phyloP scores from a whole-genome alignment of 1,284 basidiomycete species.

The Paramarasmius palmivorus region DNA sequence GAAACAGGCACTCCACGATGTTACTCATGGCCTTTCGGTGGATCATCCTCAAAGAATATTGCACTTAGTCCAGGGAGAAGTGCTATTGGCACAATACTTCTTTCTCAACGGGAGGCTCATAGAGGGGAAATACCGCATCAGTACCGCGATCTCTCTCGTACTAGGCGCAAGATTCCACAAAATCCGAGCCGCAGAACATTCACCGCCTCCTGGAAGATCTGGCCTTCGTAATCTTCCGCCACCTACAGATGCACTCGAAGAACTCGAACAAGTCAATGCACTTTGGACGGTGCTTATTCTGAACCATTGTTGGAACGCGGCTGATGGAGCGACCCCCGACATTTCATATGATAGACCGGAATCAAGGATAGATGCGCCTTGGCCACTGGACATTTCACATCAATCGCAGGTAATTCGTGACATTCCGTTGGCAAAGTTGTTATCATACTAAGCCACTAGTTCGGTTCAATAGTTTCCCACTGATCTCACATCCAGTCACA shows the following conservation, averaged over 20 bases:
- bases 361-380: constrained; percentile 14
- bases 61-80: constrained; percentile 10
- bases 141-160: constrained; percentile 13
- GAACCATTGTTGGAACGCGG: constrained; percentile 14
- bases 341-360: constrained; percentile 3
- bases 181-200: neutral
- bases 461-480: constrained; percentile 1
- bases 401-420: constrained; percentile 1
- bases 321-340: constrained; percentile 10
- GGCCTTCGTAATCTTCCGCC: neutral
- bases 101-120: constrained; percentile 1
- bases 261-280: constrained; percentile 14
- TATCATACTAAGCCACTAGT: too few relatives aligned
- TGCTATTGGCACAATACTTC: constrained; percentile 13
- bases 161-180: constrained; percentile 12
- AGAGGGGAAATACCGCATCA: constrained; percentile 13
- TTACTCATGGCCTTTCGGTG: constrained; percentile 8
- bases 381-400: constrained; percentile 11
- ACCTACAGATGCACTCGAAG: constrained; percentile 1
- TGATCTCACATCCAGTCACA: constrained; percentile 7
- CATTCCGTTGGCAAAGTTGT: too few relatives aligned
- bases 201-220: neutral
- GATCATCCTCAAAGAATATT: constrained; percentile 1
- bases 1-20: constrained; percentile 1
- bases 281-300: constrained; percentile 15